Percentiles rank a stretch among this genome's conserved stretches.
Evolutionary conservation across 257 asterid genomes (phyloP).

Genomic region (Scutellaria minor): DNA sequence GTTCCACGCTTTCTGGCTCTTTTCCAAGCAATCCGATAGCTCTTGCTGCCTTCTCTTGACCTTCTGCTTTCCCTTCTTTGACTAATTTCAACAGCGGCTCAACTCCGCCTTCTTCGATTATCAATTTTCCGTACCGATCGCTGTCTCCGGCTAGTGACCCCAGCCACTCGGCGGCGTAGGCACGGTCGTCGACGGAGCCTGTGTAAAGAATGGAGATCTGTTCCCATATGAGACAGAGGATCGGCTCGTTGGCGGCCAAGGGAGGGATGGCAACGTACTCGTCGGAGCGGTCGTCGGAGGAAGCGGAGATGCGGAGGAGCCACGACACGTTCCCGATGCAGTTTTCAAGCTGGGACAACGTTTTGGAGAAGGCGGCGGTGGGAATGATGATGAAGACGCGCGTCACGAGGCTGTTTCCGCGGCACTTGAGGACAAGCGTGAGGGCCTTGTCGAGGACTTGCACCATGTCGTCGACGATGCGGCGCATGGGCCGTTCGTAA

Average conservation of each 20-base stretch:
- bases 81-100: conserved; percentile 63
- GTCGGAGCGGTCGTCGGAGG: conserved; percentile 63
- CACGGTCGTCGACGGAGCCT: conserved; percentile 57
- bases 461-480: conserved; percentile 74
- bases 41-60: conserved; percentile 68
- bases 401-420: conserved; percentile 64
- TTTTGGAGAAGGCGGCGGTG: conserved; percentile 73
- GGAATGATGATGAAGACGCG: conserved; percentile 77
- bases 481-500: conserved; percentile 75
- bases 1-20: conserved; percentile 70
- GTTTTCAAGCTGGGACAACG: conserved; percentile 63
- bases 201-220: conserved; percentile 70
- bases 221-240: conserved; percentile 75
- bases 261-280: conserved; percentile 77
- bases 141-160: conserved; percentile 66
- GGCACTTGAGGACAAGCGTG: conserved; percentile 62
- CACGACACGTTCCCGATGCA: conserved; percentile 80
- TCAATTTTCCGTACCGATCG: conserved; percentile 67
- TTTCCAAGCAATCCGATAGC: conserved; percentile 71
- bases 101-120: conserved; percentile 78
- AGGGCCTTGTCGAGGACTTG: conserved; percentile 63
- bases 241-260: conserved; percentile 79
- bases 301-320: conserved; percentile 77
- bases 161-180: conserved; percentile 68
- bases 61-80: conserved; percentile 69